Percentiles rank a stretch among this genome's conserved stretches.
These are phyloP conservation scores for Xylaria hypoxylon DNA, from an alignment of 2,329 filamentous ascomycete genomes.

Conservation along the genomic window DNA sequence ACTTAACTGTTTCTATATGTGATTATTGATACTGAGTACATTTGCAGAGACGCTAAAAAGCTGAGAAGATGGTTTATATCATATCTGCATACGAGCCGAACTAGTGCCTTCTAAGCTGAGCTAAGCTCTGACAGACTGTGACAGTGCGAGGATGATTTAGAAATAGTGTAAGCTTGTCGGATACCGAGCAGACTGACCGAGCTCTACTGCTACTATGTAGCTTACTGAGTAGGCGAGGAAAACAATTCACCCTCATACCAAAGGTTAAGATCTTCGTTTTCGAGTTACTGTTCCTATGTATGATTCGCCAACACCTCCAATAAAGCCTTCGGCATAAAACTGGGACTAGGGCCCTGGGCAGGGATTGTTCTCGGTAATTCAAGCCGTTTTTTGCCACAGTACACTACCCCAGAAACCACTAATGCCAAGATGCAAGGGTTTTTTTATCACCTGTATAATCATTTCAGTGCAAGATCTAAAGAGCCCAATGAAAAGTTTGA, in stretches of 20 bases:
- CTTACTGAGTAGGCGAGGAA: neutral
- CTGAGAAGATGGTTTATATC: neutral
- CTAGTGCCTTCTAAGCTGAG: neutral
- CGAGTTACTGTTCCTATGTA: constrained; percentile 6
- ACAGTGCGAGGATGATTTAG: constrained; percentile 16
- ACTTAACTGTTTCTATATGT: neutral
- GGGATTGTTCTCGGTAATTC: neutral
- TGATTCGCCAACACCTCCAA: constrained; percentile 1
- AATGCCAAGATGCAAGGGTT: too few relatives aligned
- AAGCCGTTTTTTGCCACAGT: too few relatives aligned
- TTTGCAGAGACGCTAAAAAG: neutral
- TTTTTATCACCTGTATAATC: too few relatives aligned
- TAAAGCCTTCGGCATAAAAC: neutral
- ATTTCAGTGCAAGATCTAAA: too few relatives aligned
- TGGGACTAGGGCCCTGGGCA: neutral
- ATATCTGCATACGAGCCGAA: neutral
- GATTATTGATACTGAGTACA: neutral
- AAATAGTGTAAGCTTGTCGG: constrained; percentile 11
- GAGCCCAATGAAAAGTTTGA: too few relatives aligned
- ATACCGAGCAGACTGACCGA: constrained; percentile 3
- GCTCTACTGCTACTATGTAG: too few relatives aligned
- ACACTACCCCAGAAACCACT: too few relatives aligned
- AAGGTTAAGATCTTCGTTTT: neutral
- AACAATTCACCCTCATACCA: neutral
- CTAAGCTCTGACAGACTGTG: neutral